Evolutionary conservation across 2,329 filamentous ascomycete species (phyloP), one percentile per base, ranked within the genome.

Genomic region (Lasiodiplodia gonubiensis): DNA sequence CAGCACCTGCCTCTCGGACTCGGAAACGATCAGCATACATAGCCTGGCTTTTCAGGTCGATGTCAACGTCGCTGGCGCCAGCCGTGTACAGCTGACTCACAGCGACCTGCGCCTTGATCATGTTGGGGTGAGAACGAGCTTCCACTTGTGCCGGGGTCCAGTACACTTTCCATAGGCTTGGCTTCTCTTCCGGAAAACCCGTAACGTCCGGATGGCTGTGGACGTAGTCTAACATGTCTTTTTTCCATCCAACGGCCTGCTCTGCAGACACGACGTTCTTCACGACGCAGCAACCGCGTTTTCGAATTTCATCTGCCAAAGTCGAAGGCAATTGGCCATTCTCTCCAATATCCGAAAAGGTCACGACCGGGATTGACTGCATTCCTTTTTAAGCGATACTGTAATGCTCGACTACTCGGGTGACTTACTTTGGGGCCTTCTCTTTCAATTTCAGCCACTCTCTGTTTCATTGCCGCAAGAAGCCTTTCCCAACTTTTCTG

Each of bases 1-100:
- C 27, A 12, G 30, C 51, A 18, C 51, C 51, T 4, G 51, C 51
- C 51, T 53, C 51, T 16, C 51, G 51, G 25, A 53, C 51, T 16
- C 51, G 51, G 51, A 53, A 53, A 14, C 51, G 51, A 16, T 53
- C 51, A n/a, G 51, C 51, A 27, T 53, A 53, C 51, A 53, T 53
- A 23, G 51, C 51, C 25, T 53, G 51, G 14, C 51, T 53, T 18
- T 53, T 53, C 14, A 53, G 14, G 51, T 53, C 51, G 23, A 53
- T 27, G 4, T 53, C 25, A 27, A 53, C 51, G 4, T 53, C 23
- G 10, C 30, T 27, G 23, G 51, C 30, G 12, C 25, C 51, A 30
- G 30, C 51, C 25, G 51, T 53, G 51, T 53, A 53, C 51, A 53
- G 25, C 25, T 53, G 51, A n/a, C 51, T 53, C 51, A 53, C 30